These are phyloP conservation scores for Spergularia bocconei DNA, from an alignment of 148 eudicot genomes.

Conservation along the genomic window DNA sequence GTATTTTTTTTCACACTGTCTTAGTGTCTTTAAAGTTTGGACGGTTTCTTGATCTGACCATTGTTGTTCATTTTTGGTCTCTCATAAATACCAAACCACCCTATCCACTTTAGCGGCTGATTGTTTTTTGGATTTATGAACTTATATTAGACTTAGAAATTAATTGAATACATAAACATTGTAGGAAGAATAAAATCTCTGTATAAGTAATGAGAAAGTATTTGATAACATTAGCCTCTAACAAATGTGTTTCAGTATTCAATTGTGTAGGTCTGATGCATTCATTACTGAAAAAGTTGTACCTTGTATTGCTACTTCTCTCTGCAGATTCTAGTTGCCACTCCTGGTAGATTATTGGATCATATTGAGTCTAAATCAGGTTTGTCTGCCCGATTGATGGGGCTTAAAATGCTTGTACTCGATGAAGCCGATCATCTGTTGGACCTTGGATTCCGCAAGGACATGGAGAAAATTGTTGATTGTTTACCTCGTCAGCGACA, in stretches of 20 bases:
- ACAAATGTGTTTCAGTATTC: too few relatives aligned
- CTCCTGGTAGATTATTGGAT: conserved; percentile 96
- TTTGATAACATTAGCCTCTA: too few relatives aligned
- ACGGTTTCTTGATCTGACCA: not conserved
- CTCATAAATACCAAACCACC: too few relatives aligned
- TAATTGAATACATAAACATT: too few relatives aligned
- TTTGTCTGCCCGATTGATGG: conserved; percentile 74
- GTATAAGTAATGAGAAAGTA: too few relatives aligned
- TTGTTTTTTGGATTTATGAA: too few relatives aligned
- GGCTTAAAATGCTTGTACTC: conserved; percentile 79
- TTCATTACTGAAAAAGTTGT: too few relatives aligned
- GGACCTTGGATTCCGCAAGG: conserved; percentile 86
- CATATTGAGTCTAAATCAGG: conserved; percentile 82
- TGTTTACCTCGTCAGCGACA: conserved; percentile 91
- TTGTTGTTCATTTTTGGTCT: not conserved
- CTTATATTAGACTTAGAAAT: too few relatives aligned
- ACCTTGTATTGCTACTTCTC: too few relatives aligned
- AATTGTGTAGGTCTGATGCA: too few relatives aligned
- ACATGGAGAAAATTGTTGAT: conserved; percentile 83
- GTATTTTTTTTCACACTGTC: not conserved
- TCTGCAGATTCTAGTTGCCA: conserved; percentile 81
- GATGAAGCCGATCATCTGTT: conserved; percentile 93
- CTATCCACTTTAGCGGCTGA: too few relatives aligned
- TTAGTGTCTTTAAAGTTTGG: not conserved
- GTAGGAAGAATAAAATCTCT: too few relatives aligned